A percentile compares a stretch with the other conserved stretches of the same genome.
These are phyloP conservation scores for Scenedesmus sp. DNA, from an alignment of 163 green algal genomes.

Conservation along the genomic window DNA sequence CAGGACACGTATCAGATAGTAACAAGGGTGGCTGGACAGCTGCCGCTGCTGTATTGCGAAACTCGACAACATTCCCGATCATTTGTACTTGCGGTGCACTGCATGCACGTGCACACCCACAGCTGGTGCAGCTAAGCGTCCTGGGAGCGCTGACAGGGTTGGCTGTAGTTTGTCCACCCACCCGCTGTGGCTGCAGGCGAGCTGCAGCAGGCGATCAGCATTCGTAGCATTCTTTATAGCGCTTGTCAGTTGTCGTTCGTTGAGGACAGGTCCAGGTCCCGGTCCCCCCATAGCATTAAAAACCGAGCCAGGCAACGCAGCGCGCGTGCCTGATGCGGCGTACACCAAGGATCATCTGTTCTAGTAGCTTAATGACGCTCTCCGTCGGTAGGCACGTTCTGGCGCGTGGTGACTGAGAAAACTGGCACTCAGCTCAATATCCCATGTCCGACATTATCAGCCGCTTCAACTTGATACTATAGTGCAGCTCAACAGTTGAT, in stretches of 20 bases:
- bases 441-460: neutral
- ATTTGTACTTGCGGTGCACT: neutral
- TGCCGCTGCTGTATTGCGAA: neutral
- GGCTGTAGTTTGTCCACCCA: neutral
- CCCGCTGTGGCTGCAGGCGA: neutral
- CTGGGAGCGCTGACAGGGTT: neutral
- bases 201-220: slow-evolving; percentile 32
- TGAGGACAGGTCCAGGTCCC: neutral
- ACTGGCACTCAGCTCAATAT: neutral
- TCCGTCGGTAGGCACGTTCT: neutral
- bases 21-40: neutral
- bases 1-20: neutral
- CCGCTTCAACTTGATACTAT: too few relatives aligned
- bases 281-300: neutral
- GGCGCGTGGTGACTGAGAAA: neutral
- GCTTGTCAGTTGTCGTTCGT: slow-evolving; percentile 37
- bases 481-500: too few relatives aligned
- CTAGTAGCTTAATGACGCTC: neutral
- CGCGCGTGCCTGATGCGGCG: neutral
- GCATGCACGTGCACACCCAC: neutral
- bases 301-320: neutral
- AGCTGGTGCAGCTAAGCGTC: neutral
- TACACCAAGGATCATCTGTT: slow-evolving; percentile 3
- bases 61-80: neutral
- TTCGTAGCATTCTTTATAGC: slow-evolving; percentile 45